Evolutionary conservation across 2,329 filamentous ascomycete genomes (phyloP).

Genomic region (Rutstroemia sydowiana): DNA sequence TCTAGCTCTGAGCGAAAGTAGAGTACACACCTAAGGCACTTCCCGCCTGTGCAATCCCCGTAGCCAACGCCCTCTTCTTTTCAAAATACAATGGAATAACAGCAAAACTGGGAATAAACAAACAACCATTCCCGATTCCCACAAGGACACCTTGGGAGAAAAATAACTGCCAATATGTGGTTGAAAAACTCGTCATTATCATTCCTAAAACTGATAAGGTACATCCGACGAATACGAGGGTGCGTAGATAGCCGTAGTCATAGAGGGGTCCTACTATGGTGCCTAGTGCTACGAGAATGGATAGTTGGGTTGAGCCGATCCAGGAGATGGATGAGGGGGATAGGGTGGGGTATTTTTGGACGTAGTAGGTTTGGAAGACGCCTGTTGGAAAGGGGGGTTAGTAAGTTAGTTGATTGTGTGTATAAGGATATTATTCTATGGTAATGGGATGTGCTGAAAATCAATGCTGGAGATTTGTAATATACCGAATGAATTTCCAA

Average conservation of each 20-base stretch:
- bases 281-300: slow-evolving; percentile 41
- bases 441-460: too few species aligned
- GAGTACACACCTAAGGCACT: slow-evolving; percentile 31
- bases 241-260: slow-evolving; percentile 39
- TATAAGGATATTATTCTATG: too few species aligned
- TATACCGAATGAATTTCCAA: too few species aligned
- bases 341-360: slow-evolving; percentile 37
- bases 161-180: slow-evolving; percentile 45
- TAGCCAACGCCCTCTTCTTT: slow-evolving; percentile 36
- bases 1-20: background rate
- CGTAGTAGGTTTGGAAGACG: slow-evolving; percentile 49
- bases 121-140: slow-evolving; percentile 33
- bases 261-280: slow-evolving; percentile 53
- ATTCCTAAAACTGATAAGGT: slow-evolving; percentile 35
- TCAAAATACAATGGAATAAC: slow-evolving; percentile 38
- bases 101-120: slow-evolving; percentile 12
- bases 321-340: slow-evolving; percentile 45
- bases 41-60: slow-evolving; percentile 36
- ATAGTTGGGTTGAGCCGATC: slow-evolving; percentile 48
- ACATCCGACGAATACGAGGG: background rate
- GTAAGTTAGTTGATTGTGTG: too few species aligned
- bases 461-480: too few species aligned
- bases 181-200: slow-evolving; percentile 20
- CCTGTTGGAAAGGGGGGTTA: slow-evolving; percentile 33
- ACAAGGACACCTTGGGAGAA: slow-evolving; percentile 44